Evolutionary conservation across 2,329 filamentous ascomycete genomes (phyloP), one percentile per base, ranked within the genome.

Genomic region (Colletotrichum sp.): DNA sequence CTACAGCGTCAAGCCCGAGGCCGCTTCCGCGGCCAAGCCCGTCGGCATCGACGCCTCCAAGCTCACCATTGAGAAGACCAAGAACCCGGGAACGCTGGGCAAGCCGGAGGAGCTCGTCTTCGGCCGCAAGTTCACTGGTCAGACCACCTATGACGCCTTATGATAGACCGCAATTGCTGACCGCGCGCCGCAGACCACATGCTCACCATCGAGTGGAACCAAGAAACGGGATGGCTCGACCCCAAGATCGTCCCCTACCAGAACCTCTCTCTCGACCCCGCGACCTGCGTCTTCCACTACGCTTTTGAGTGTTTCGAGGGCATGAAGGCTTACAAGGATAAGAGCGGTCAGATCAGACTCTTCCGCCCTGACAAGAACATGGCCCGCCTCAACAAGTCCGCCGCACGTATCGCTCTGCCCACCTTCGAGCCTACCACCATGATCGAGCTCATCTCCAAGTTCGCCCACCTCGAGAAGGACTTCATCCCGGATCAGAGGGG

Each of bases 301-400:
- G 97, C 95, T 65, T 99, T 99, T 83, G 95, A 98, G 86, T 97
- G 95, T 85, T 99, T 99, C 86, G 97, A 99, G 89, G 97, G 97
- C 80, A 98, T 99, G 96, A 99, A 99, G 89, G 97, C 97, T 76
- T 99, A 99, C 91, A 98, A 96, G 86, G 95, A 98, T 87, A 92
- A 90, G 81, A 84, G 92, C 59, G 95, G 95, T 80, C 88, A 93
- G 76, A 92, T 98, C 80, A 93, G 96, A 71, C 89, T 99, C 71
- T 99, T 99, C 91, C 92, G 97, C 39, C 97, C 97, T 3, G 94
- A 98, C 85, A 97, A 92, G 91, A 99, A 99, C 89, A 99, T 99
- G 96, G 93, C 90, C 78, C 94, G 97, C 77, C 88, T 99, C 86
- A 99, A 99, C 90, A 95, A 94, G 85, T 98, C 96, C 4, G 92